Evolutionary conservation across 148 eudicot species (phyloP), one percentile per base, ranked within the genome.

Genomic region (Rhododendron vialii): DNA sequence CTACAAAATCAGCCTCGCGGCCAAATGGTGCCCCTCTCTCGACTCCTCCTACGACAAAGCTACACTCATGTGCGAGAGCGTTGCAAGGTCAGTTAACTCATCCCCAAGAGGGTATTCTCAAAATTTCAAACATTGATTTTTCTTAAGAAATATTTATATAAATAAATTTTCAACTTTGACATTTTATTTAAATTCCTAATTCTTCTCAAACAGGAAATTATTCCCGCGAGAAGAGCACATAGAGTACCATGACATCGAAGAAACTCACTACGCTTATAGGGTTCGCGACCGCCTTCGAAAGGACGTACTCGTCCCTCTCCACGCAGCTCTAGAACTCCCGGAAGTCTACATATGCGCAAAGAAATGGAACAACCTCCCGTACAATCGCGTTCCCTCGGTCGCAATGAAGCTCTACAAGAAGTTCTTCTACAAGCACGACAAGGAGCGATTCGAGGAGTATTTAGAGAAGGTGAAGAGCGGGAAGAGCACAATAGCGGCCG

Each of bases 21-120:
- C 89, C n/a, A 90, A 88, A 47, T 90, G 90, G 91, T 90, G 91
- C 36, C 91, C 78, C 20, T 13, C 78, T 14, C 36, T 74, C 0
- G 78, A 74, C 22, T 74, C 78, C 18, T 33, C 78, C 7, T 74
- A 74, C 33, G 78, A 74, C 9, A 74, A 13, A 26, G 18, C 78
- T 14, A 74, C 78, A 14, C 22, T 74, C 22, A 35, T 74, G 13
- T 74, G 43, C 78, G 78, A 74, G 38, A 74, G 78, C 8, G 7
- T 74, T 74, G 78, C 78, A 12, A 47, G 35, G 36, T 81, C 24
- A 18, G 35, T 81, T 51, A 30, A 51, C 61, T 55, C 3, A 3
- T 7, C 2, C 11, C 11, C 50, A 47, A 47, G 0, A 47, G 50
- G 50, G 50, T 47, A 47, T 7, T 47, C 50, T 47, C 11, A 47